phyloP scores from a whole-genome alignment of 2,329 filamentous ascomycete species.

The Aspergillus fructus region DNA sequence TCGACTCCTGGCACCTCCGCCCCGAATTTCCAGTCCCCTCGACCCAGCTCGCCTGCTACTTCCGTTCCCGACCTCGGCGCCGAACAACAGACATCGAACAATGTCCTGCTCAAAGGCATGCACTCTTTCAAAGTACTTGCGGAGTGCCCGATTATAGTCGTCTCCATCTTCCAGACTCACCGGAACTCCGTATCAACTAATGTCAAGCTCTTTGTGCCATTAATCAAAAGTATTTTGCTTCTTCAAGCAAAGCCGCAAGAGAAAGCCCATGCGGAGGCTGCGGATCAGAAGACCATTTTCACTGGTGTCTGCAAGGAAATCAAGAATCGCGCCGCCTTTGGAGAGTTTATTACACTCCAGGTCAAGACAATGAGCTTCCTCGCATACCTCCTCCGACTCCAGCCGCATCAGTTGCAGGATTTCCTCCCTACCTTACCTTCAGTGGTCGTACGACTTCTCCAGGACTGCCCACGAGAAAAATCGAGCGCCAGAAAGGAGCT shows the following conservation, averaged over 20 bases:
- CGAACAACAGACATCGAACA: slow-evolving; percentile 79
- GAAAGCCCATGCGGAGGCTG: slow-evolving; percentile 84
- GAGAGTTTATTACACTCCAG: slow-evolving; percentile 95
- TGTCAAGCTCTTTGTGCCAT: slow-evolving; percentile 86
- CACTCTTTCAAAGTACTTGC: slow-evolving; percentile 98
- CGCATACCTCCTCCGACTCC: slow-evolving; percentile 86
- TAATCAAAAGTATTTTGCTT: slow-evolving; percentile 86
- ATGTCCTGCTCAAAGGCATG: slow-evolving; percentile 87
- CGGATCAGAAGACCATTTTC: slow-evolving; percentile 75
- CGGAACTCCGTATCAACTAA: slow-evolving; percentile 75
- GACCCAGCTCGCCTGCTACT: slow-evolving; percentile 84
- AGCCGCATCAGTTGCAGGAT: slow-evolving; percentile 81
- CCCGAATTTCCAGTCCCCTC: slow-evolving; percentile 79
- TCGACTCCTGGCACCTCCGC: slow-evolving; percentile 52
- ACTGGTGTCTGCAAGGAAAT: slow-evolving; percentile 92
- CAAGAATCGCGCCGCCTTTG: slow-evolving; percentile 89
- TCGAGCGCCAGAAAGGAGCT: slow-evolving; percentile 92
- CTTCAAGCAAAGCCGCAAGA: slow-evolving; percentile 91
- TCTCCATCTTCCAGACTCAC: slow-evolving; percentile 96
- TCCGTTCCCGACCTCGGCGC: slow-evolving; percentile 76
- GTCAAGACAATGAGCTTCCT: slow-evolving; percentile 99
- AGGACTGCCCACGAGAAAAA: slow-evolving; percentile 93
- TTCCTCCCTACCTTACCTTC: slow-evolving; percentile 83
- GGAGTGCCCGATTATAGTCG: slow-evolving; percentile 97
- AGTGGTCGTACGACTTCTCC: slow-evolving; percentile 84